Conservation (phyloP, 176 grass and related monocot genomes). For the Zoysia pacifica region DNA sequence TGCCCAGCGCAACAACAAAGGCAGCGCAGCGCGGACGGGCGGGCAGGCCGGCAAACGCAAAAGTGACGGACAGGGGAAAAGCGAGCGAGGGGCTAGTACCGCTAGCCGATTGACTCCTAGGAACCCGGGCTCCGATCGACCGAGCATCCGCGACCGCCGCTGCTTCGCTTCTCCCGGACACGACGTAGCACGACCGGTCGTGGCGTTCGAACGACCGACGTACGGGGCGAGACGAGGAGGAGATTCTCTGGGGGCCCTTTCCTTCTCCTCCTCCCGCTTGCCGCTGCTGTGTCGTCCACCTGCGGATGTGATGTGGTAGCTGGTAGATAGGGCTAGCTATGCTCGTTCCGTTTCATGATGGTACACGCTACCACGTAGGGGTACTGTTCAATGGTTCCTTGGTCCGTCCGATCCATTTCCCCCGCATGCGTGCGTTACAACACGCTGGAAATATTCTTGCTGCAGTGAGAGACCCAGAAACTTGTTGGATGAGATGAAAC, state of each 20-base stretch:
- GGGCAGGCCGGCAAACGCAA: constrained; percentile 28
- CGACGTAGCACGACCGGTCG: constrained; percentile 13
- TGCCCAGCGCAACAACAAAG: background rate
- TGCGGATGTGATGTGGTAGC: background rate
- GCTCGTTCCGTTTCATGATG: constrained; percentile 42
- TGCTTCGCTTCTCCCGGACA: constrained; percentile 41
- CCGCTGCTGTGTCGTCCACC: background rate
- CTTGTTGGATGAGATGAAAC: too few species aligned
- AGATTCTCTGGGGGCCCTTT: constrained; percentile 32
- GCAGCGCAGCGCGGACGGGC: background rate
- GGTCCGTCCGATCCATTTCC: background rate
- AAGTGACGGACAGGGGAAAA: background rate
- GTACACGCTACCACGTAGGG: background rate
- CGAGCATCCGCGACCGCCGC: background rate
- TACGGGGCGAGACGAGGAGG: background rate
- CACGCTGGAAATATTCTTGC: background rate
- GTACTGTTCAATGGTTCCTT: constrained; percentile 26
- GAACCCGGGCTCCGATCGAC: constrained; percentile 44
- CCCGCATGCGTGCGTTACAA: too few species aligned
- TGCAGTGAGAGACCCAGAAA: too few species aligned
- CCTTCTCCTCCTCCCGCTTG: too few species aligned
- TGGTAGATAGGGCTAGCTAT: background rate
- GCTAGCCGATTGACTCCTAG: constrained; percentile 51
- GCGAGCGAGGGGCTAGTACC: background rate
- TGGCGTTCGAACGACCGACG: background rate